A percentile compares a stretch with the other conserved stretches of the same genome.
These are phyloP conservation scores for Mucor circinelloides DNA, from an alignment of 371 early-diverging fungal species.

Conservation along the genomic window DNA sequence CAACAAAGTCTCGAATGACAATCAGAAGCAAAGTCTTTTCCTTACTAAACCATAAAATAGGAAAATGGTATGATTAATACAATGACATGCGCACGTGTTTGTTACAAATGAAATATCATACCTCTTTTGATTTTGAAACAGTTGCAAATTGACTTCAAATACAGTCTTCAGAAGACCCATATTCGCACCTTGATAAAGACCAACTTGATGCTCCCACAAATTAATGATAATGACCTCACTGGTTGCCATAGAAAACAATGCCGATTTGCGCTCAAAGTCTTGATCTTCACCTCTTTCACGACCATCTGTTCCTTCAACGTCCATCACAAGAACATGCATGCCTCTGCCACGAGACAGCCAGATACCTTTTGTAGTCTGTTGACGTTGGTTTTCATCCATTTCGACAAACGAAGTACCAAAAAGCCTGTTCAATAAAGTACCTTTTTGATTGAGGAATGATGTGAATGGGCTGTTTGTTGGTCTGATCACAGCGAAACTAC, in stretches of 20 bases:
- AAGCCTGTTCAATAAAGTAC: conserved; percentile 92
- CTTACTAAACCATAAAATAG: conserved; percentile 36
- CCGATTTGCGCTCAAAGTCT: conserved; percentile 98
- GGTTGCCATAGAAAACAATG: conserved; percentile 95
- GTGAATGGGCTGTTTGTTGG: background rate
- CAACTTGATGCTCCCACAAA: conserved; percentile 97
- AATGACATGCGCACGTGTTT: background rate
- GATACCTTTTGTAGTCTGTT: conserved; percentile 97
- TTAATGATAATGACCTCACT: conserved; percentile 96
- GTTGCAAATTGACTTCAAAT: conserved; percentile 95
- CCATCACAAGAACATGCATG: conserved; percentile 90
- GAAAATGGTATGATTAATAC: background rate
- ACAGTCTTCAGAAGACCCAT: conserved; percentile 99
- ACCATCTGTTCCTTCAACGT: conserved; percentile 99
- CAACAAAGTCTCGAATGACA: conserved; percentile 95
- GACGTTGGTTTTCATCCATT: conserved; percentile 84
- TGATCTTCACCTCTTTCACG: conserved; percentile 98
- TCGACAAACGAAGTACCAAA: conserved; percentile 95
- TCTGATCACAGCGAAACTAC: conserved; percentile 9
- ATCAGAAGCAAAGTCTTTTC: conserved; percentile 92
- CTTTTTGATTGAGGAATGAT: conserved; percentile 38
- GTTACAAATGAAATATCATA: conserved; percentile 6
- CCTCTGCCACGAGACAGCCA: conserved; percentile 90
- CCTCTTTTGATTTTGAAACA: conserved; percentile 83
- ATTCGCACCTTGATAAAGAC: conserved; percentile 98